Evolutionary conservation across 805 yeast genomes (phyloP), one percentile per base, ranked within the genome.

Genomic region (Candida glaebosa): DNA sequence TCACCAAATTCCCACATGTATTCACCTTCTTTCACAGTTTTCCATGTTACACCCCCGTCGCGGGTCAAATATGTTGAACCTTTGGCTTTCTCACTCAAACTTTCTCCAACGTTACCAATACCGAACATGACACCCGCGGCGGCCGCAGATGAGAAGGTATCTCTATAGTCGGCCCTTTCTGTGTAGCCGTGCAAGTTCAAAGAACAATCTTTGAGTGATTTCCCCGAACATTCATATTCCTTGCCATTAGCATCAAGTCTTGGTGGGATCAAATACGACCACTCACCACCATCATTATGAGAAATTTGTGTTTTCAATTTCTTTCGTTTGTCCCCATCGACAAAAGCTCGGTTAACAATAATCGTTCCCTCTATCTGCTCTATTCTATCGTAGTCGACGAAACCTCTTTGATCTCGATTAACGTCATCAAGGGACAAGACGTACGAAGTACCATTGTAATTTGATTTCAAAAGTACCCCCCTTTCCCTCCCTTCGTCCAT

Each of bases 1-100:
- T 93, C 99, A 47, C 98, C 98, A 60, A 73, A 93, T 62, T 90
- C 98, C 98, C 98, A 93, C 78, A 84, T 84, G 51, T 78, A 76
- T 1, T 79, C 74, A 3, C 95, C 93, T 45, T 83, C 79, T 44
- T 65, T 72, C 20, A 91, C 68, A 61, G 87, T 95, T 39, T 62
- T 77, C 98, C 98, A 93, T 3, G 89, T 76, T 12, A 80, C 65
- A 43, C 99, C 99, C 2, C 93, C 99, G 63, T 93, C 98, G n/a
- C 75, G 70, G 3, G 96, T 81, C 46, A 93, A 63, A 56, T 77
- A 93, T 0, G 96, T 87, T 1, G 84, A 70, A 1, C 83, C 75
- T 17, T 42, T 42, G 5, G 49, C 37, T 37, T 81, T 77, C 3
- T 73, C 69, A 31, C 63, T 60, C 40, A 91, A 65, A 6, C 51